Evolutionary conservation across 2,329 filamentous ascomycete genomes (phyloP), one percentile per base, ranked within the genome.

Genomic region (Cladophialophora chaetospira): DNA sequence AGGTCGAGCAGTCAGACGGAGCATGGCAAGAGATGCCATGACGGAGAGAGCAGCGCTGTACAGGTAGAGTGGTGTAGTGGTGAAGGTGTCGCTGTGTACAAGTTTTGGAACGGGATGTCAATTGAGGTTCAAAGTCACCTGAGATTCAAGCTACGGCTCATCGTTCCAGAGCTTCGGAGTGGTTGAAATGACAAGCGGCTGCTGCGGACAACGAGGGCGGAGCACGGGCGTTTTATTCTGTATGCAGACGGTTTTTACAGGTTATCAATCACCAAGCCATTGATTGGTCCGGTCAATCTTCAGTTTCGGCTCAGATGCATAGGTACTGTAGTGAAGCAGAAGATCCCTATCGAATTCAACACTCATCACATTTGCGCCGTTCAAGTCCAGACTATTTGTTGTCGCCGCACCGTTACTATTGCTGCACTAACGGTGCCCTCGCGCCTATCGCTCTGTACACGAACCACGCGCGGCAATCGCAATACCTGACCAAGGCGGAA

Each of bases 1-100:
- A 75, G 80, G 82, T 77, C 88, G 88, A 74, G 82, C 82, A 75
- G 87, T 86, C 71, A 86, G 76, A 72, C 88, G 87, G 77, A 91
- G 79, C 71, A 91, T 75, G 62, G 84, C 79, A 65, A 83, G 77
- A 68, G 87, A 86, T 73, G 84, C 83, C 84, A 88, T 88, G 75
- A 73, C 68, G 72, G 69, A 23, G 29, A 29, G 42, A n/a, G 31
- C 15, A 42, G 48, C 40, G 48, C 36, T 17, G 23, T 28, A 40
- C 8, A 40, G 10, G 42, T 49, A 47, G 55, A 47, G 43, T 19
- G 51, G 36, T 53, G 45, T 43, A 49, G 28, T 53, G 51, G 33
- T 48, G 36, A 56, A 46, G 25, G 31, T 26, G 28, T 21, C 35
- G 28, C 23, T 51, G 46, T 21, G 48, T 35, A 13, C 49, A 52